phyloP scores from a whole-genome alignment of 139 green algal species.

The Tetradesmus obliquus region DNA sequence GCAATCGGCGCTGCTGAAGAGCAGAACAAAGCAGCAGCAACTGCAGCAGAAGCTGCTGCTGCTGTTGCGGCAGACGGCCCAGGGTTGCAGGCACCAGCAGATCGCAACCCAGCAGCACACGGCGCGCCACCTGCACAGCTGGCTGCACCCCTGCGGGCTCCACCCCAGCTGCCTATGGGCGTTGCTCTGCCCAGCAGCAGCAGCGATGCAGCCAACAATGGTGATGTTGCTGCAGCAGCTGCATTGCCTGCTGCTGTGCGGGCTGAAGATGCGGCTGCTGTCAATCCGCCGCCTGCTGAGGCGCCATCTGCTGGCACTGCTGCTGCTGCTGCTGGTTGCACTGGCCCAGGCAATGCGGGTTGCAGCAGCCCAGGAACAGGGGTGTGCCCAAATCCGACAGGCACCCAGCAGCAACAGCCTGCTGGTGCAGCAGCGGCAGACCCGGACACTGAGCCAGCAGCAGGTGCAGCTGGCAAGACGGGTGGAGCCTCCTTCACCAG shows the following conservation, averaged over 20 bases:
- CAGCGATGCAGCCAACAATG: background rate
- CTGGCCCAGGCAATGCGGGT: background rate
- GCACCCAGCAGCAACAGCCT: background rate
- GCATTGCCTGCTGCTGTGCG: background rate
- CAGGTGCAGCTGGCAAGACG: background rate
- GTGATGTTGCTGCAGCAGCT: background rate
- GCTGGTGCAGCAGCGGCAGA: background rate
- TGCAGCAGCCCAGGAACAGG: background rate
- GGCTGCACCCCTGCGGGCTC: background rate
- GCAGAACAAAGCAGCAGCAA: background rate
- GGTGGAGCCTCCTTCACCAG: background rate
- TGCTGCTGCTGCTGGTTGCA: background rate
- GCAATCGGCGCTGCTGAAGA: background rate
- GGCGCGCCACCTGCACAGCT: background rate
- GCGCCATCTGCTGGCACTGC: background rate
- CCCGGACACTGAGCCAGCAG: background rate
- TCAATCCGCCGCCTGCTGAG: background rate
- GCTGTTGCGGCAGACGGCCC: background rate
- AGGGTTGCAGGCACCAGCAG: background rate
- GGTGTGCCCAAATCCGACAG: too few relatives aligned
- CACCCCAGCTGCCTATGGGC: background rate
- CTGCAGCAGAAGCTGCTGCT: background rate
- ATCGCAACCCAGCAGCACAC: background rate
- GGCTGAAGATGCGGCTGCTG: background rate
- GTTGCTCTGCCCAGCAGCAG: background rate